A percentile compares a stretch with the other conserved stretches of the same genome.
phyloP scores from a whole-genome alignment of 768 basidiomycete genomes.

The Pleurotus eryngii region DNA sequence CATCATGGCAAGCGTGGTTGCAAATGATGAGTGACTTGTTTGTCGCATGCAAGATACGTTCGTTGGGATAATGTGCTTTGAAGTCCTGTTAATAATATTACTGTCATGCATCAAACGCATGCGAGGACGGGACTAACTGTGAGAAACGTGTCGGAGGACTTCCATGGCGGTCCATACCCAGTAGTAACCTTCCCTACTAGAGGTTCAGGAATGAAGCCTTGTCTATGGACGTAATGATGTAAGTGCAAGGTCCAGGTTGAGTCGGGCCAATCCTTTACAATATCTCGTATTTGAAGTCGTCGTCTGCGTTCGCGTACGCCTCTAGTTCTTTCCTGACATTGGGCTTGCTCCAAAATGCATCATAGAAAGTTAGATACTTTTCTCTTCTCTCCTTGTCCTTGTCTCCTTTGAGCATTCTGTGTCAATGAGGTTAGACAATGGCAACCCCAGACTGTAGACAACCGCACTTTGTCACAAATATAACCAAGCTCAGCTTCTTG shows the following conservation, averaged over 20 bases:
- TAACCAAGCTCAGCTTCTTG: too few relatives aligned
- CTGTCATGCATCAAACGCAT: too few relatives aligned
- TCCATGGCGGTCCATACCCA: background rate
- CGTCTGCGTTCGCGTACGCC: background rate
- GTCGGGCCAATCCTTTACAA: background rate
- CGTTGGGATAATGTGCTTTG: background rate
- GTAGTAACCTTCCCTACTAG: background rate
- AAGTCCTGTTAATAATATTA: background rate
- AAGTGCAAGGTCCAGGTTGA: too few relatives aligned
- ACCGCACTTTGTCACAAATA: too few relatives aligned
- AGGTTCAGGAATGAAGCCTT: background rate
- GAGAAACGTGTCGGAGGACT: background rate
- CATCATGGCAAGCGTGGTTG: conserved; percentile 11
- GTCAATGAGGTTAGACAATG: too few relatives aligned
- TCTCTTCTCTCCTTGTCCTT: too few relatives aligned
- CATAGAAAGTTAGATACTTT: too few relatives aligned
- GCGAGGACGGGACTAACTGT: background rate
- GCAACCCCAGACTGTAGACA: too few relatives aligned
- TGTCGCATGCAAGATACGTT: background rate
- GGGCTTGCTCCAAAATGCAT: background rate
- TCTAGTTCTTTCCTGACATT: background rate
- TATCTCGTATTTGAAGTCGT: background rate
- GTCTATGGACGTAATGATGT: too few relatives aligned
- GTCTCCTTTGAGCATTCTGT: too few relatives aligned
- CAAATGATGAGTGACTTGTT: conserved; percentile 11